Evolutionary conservation across 352 stramenopile species (phyloP), one percentile per base, ranked within the genome.

Genomic region (Paralagenidium karlingii): DNA sequence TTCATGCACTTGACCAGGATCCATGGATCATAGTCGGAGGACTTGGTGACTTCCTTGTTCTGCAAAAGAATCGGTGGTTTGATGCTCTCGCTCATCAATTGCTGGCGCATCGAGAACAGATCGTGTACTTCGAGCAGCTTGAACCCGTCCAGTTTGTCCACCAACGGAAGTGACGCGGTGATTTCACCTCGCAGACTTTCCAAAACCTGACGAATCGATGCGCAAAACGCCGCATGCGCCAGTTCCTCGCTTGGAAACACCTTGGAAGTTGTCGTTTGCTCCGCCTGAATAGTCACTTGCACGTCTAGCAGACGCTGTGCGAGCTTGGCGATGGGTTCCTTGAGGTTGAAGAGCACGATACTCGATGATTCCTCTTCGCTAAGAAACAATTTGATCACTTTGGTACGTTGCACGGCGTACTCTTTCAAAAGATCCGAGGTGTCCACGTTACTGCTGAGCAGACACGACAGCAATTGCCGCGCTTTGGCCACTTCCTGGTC

Each of bases 211-310:
- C 66, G 41, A 2, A 43, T 46, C 3, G 69, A 60, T 24, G 70
- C 55, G 10, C 76, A 63, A 37, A 89, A 83, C 1, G 73, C 69
- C 0, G 63, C 57, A 26, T 83, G 64, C 18, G 47, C 60, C 10
- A 85, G 51, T 21, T 85, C 68, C 58, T 89, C 71, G 16, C 45
- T 70, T 1, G 61, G 43, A 43, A 78, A 85, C 21, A 85, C 58
- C 13, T 56, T 43, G 20, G 48, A 57, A 5, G 66, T 47, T 11
- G 85, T 48, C 1, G 21, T n/a, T 31, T 78, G 82, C 44, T 89
- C 68, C 1, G 63, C 58, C 42, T 73, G 51, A 21, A 86, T 61
- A 16, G 56, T 80, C 7, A 46, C 45, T 44, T 81, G 47, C 22
- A 86, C 60, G 36, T 86, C 67, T 24, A 46, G 42, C 22, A 83